phyloP scores from a whole-genome alignment of 2,329 filamentous ascomycete species.

The Penicillium sp. region DNA sequence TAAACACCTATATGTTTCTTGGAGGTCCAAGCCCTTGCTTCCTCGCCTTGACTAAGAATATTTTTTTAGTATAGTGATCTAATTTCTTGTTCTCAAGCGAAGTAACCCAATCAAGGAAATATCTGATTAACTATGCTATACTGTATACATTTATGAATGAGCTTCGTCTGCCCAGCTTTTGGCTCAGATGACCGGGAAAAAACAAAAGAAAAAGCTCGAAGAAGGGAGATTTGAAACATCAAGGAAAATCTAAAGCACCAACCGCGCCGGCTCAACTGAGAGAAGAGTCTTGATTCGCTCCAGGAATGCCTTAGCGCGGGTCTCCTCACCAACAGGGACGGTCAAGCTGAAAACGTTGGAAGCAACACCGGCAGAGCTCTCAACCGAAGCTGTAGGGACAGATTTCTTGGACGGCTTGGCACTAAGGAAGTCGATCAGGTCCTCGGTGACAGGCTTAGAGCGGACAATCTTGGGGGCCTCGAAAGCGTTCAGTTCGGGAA shows the following conservation, averaged over 20 bases:
- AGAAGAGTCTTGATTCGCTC: constrained; percentile 82
- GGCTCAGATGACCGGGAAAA: constrained; percentile 18
- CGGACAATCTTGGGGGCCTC: constrained; percentile 30
- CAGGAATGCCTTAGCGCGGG: constrained; percentile 76
- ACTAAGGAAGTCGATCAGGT: constrained; percentile 81
- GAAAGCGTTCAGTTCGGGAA: constrained; percentile 67
- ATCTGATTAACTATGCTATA: constrained; percentile 32
- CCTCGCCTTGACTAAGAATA: no score
- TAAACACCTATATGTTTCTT: neutral
- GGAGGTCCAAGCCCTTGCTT: neutral
- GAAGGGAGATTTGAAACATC: constrained; percentile 14
- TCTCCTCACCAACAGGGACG: constrained; percentile 77
- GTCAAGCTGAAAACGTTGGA: constrained; percentile 79
- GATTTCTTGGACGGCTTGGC: constrained; percentile 45
- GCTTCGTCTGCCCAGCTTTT: constrained; percentile 10
- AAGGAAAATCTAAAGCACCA: constrained; percentile 55
- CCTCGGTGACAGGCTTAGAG: constrained; percentile 54
- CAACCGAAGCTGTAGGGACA: constrained; percentile 23
- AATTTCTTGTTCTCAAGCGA: neutral
- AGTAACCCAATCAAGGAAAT: constrained; percentile 16
- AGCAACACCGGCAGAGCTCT: constrained; percentile 50
- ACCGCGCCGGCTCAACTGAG: constrained; percentile 73
- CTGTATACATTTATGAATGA: constrained; percentile 24
- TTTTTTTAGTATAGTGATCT: neutral
- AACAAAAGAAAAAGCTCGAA: constrained; percentile 18